These are phyloP conservation scores for Aspergillus bertholletiae DNA, from an alignment of 495 filamentous ascomycete species.

Conservation along the genomic window DNA sequence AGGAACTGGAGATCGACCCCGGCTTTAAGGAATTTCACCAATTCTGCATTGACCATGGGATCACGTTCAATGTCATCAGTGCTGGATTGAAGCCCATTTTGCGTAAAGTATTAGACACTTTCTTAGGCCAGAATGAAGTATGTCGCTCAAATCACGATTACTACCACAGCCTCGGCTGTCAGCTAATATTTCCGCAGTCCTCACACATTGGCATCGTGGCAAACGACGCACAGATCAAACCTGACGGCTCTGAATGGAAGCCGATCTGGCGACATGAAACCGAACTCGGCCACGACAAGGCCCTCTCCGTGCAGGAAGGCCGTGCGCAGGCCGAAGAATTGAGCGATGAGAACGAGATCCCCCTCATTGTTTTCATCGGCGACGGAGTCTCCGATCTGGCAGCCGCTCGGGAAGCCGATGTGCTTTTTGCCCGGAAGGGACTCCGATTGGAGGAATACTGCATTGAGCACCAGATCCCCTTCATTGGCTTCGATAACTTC, in stretches of 20 bases:
- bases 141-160: not conserved
- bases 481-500: conserved; percentile 66
- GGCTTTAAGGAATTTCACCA: conserved; percentile 64
- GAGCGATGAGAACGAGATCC: conserved; percentile 59
- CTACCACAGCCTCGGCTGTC: not conserved
- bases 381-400: conserved; percentile 76
- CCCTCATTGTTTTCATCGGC: conserved; percentile 72
- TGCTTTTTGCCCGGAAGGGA: conserved; percentile 68
- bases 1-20: conserved; percentile 60
- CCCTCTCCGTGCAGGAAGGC: conserved; percentile 59
- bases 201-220: conserved; percentile 66
- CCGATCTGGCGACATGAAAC: conserved; percentile 68
- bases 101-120: conserved; percentile 57
- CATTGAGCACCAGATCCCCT: conserved; percentile 57
- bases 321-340: conserved; percentile 48
- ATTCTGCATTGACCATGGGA: conserved; percentile 61
- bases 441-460: conserved; percentile 72
- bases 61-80: conserved; percentile 72
- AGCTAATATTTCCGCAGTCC: conserved; percentile 26
- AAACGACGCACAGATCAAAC: conserved; percentile 61
- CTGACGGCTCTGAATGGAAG: conserved; percentile 61
- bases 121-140: conserved; percentile 59
- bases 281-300: conserved; percentile 70
- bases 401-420: conserved; percentile 69
- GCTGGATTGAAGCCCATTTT: conserved; percentile 68